Base-by-base conservation (phyloP, 2,329 filamentous ascomycete species). In the Zarea fungicola region DNA sequence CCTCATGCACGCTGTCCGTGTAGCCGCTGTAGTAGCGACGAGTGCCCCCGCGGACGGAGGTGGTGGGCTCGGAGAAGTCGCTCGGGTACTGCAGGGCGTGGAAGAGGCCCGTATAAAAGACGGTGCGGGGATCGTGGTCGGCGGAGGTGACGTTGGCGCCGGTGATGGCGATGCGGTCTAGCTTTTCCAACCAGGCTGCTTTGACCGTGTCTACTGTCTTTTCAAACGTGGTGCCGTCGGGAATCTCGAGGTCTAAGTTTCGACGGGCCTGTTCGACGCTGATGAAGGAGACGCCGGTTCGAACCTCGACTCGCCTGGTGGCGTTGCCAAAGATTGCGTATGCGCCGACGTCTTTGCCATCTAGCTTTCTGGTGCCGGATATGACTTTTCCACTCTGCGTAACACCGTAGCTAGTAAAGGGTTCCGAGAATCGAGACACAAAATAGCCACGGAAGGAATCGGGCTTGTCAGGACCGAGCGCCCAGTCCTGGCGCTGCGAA, bases 1-100 rank as follows among this genome's bases (percentile, higher is more conserved):
- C 60, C 9, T 59, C 58, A 37, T 73, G 69, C 1, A 73, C 55
- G 23, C 62, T 69, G 42, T 75, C 71, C 0, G 71, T 74, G 45
- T 74, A 75, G 13, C 72, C 72, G 29, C 66, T 71, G 52, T 75
- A 75, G 55, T 68, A 73, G 1, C 57, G 61, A 16, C 66, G 62
- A 2, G 46, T 16, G 4, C 53, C 53, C 7, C 40, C 49, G 2
- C 51, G 32, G 1, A 56, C 49, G 2, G 42, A 54, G 4, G 58
- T 60, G 0, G 62, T 60, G 0, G 71, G 71, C 53, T 74, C 72
- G 0, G 72, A 74, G 54, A 69, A 74, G 54, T 74, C 72, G 23
- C 58, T 72, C 0, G 72, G 72, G 49, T 74, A 75, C 47, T 75
- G 72, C 9, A 75, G 57, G 3, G 69, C 65, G 50, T 74, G 72